Conservation (phyloP, 495 filamentous ascomycete species). For the Aspergillus bridgeri region DNA sequence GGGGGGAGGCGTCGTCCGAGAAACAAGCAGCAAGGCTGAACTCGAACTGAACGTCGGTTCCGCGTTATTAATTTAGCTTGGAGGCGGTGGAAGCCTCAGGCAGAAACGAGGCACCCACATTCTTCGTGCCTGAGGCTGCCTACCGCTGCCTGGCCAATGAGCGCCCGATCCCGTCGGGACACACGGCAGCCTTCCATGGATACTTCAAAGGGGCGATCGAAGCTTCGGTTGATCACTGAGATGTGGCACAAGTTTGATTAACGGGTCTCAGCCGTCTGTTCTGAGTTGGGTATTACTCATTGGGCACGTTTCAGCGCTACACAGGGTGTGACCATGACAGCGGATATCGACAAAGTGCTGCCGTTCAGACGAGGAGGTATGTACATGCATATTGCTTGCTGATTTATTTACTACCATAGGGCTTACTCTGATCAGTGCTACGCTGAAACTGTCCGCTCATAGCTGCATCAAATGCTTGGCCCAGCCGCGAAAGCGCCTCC, state of each 20-base stretch:
- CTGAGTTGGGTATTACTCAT: not conserved
- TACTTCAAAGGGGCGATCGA: not conserved
- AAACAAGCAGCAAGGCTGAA: constrained; percentile 28
- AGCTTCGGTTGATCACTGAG: not conserved
- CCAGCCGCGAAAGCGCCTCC: constrained; percentile 37
- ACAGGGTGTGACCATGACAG: not conserved
- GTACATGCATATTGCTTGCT: too few species aligned
- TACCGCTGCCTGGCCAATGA: not conserved
- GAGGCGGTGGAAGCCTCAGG: constrained; percentile 22
- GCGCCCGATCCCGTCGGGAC: not conserved
- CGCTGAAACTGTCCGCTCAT: constrained; percentile 36
- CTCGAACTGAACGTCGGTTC: constrained; percentile 5
- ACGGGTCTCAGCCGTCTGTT: not conserved
- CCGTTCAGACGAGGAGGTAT: too few species aligned
- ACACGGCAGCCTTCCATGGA: constrained; percentile 15
- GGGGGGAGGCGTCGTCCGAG: constrained; percentile 35
- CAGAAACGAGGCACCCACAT: constrained; percentile 18
- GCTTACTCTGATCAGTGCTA: constrained; percentile 35
- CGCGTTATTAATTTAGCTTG: constrained; percentile 14
- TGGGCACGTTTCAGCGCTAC: not conserved
- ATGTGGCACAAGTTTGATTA: not conserved
- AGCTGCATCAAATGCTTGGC: constrained; percentile 40
- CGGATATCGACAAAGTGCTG: not conserved
- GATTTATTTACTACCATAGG: constrained; percentile 35
- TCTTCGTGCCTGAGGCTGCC: constrained; percentile 13